These are phyloP conservation scores for Polyplosphaeria fusca DNA, from an alignment of 495 filamentous ascomycete genomes.

Conservation along the genomic window DNA sequence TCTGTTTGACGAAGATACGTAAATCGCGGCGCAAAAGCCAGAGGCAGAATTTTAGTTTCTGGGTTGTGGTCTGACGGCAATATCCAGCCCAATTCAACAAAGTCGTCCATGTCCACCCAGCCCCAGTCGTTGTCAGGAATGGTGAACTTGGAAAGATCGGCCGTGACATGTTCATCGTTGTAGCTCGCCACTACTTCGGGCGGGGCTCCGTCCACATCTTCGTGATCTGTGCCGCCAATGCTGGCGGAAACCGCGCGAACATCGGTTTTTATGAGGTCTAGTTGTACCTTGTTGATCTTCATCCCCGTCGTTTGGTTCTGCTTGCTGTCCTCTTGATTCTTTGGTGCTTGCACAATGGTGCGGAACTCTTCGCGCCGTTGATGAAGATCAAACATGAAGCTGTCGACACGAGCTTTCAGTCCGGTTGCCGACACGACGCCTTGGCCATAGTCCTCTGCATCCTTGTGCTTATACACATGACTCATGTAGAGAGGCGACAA, in stretches of 20 bases:
- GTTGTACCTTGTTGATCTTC: slow-evolving; percentile 87
- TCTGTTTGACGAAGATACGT: slow-evolving; percentile 99
- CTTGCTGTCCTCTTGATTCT: slow-evolving; percentile 59
- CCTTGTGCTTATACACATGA: slow-evolving; percentile 98
- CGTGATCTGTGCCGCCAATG: slow-evolving; percentile 70
- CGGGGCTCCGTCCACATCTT: slow-evolving; percentile 60
- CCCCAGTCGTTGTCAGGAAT: slow-evolving; percentile 91
- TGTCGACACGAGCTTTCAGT: slow-evolving; percentile 88
- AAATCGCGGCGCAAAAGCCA: slow-evolving; percentile 88
- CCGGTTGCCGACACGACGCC: slow-evolving; percentile 85
- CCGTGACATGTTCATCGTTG: slow-evolving; percentile 51
- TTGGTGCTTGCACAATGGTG: slow-evolving; percentile 55
- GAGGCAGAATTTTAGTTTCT: slow-evolving; percentile 85
- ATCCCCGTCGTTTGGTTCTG: slow-evolving; percentile 82
- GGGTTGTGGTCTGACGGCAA: slow-evolving; percentile 86
- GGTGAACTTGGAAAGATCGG: slow-evolving; percentile 83
- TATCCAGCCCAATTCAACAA: slow-evolving; percentile 96
- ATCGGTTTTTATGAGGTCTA: slow-evolving; percentile 90
- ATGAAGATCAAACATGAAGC: slow-evolving; percentile 93
- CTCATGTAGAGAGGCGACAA: slow-evolving; percentile 90
- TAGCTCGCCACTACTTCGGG: slow-evolving; percentile 56
- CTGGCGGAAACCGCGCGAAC: slow-evolving; percentile 89
- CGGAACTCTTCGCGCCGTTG: slow-evolving; percentile 89
- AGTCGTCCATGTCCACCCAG: slow-evolving; percentile 99
- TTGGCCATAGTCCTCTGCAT: slow-evolving; percentile 79